Percentiles rank a stretch among this genome's conserved stretches.
phyloP scores from a whole-genome alignment of 2,329 filamentous ascomycete genomes.

The Diaporthe sp. region DNA sequence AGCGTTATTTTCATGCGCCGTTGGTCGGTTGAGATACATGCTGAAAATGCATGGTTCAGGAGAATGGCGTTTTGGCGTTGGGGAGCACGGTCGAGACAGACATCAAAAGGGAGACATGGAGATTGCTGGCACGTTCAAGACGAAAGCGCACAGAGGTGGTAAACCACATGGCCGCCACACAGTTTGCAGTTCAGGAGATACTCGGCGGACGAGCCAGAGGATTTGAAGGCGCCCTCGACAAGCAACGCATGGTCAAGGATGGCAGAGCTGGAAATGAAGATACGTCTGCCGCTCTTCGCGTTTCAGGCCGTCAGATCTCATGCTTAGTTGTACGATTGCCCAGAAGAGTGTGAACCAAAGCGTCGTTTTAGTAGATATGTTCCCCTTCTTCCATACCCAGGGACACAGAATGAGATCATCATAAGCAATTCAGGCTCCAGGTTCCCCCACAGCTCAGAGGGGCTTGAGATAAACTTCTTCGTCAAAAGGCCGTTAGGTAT shows the following conservation, averaged over 20 bases:
- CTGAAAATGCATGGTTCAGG: background rate
- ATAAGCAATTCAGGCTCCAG: background rate
- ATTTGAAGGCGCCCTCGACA: background rate
- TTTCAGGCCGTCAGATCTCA: background rate
- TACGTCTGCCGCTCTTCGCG: too few species aligned
- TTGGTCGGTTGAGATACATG: background rate
- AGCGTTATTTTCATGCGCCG: background rate
- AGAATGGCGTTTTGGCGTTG: slow-evolving; percentile 39
- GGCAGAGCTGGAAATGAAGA: background rate
- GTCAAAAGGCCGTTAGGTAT: slow-evolving; percentile 32
- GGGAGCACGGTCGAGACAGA: slow-evolving; percentile 17
- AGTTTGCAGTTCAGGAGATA: background rate
- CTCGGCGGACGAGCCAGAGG: background rate
- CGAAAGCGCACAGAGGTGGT: background rate
- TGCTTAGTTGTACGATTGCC: background rate
- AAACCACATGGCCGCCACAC: background rate
- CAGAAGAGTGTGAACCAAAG: background rate
- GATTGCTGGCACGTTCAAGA: background rate
- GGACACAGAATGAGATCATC: background rate
- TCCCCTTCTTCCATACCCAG: background rate
- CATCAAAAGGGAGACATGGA: slow-evolving; percentile 6
- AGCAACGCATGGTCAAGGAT: slow-evolving; percentile 4
- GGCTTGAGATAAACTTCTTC: background rate
- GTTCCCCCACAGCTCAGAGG: background rate
- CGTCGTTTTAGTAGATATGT: background rate